Base-by-base conservation (phyloP, 192 early-diverging fungal species). In the Linnemannia elongata region DNA sequence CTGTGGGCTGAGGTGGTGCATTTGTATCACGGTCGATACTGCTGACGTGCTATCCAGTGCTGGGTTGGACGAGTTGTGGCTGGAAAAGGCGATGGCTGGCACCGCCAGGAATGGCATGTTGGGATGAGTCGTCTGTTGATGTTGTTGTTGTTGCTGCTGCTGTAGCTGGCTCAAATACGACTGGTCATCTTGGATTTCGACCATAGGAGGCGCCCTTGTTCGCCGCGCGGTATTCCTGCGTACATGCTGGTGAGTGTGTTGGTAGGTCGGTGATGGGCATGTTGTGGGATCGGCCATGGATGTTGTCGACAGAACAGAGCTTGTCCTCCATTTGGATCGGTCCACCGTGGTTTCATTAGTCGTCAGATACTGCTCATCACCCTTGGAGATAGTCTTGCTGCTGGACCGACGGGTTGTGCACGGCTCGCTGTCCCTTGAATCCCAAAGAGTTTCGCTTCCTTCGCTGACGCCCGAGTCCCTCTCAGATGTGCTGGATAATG, bases 261-360 rank as follows among this genome's bases (percentile, higher is more conserved):
- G 80, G 35, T 69, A 76, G 20, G 75, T 54, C 27, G 82, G 75
- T n/a, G 82, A 83, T 1, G 82, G 76, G 39, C 76, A 83, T 27
- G 76, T 74, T 0, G 76, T 78, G 15, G 33, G 74, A 41, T 77
- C 76, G 0, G 71, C 54, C 22, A 77, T 74, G 22, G 70, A 74
- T 42, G 36, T 8, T 74, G 75, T 42, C 5, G 82, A 78, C 0
- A 74, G 69, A 24, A 78, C 57, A 41, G 82, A 83, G 82, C 76
- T 78, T 33, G 55, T 78, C 76, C 71, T 77, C 42, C 82, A 76
- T 38, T 83, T 78, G 75, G 72, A 63, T 24, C 33, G 74, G 39
- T 52, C 36, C 39, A 44, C 42, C 39, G 22, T 76, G 49, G 73
- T 49, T 76, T 6, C 35, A 52, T 41, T 30, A 24, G 47, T 55